phyloP scores from a whole-genome alignment of 1,284 basidiomycete genomes.

The Pseudozyma sp. region DNA sequence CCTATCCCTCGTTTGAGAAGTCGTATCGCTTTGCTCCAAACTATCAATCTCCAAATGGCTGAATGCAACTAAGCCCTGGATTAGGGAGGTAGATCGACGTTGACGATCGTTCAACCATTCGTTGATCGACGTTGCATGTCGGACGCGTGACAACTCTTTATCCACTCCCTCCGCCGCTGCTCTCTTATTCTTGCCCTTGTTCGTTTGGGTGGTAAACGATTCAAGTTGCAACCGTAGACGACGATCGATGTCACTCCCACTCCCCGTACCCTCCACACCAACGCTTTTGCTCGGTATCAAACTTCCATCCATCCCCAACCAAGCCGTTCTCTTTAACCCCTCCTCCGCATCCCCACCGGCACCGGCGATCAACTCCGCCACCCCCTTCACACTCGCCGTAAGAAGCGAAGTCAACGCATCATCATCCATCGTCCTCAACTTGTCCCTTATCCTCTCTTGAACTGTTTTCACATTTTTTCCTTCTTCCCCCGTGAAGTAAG shows the following conservation, averaged over 20 bases:
- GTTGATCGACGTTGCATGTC: slow-evolving; percentile 12
- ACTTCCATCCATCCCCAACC: slow-evolving; percentile 1
- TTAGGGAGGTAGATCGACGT: slow-evolving; percentile 5
- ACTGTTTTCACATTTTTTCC: neutral
- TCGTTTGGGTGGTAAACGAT: too few relatives aligned
- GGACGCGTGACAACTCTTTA: neutral
- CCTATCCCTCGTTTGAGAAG: neutral
- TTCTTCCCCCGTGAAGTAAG: slow-evolving; percentile 10
- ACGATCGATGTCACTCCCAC: slow-evolving; percentile 35
- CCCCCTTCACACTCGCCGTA: neutral
- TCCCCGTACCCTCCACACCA: slow-evolving; percentile 33
- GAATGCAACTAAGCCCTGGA: slow-evolving; percentile 13
- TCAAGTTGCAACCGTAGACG: neutral
- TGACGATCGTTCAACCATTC: slow-evolving; percentile 25
- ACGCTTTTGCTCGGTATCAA: slow-evolving; percentile 33
- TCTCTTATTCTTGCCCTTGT: neutral
- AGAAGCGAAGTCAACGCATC: slow-evolving; percentile 35
- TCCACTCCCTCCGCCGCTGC: neutral
- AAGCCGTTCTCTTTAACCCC: neutral
- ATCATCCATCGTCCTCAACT: slow-evolving; percentile 31
- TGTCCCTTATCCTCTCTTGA: slow-evolving; percentile 11
- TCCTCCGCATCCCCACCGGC: neutral
- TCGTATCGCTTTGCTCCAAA: slow-evolving; percentile 10
- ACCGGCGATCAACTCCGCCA: slow-evolving; percentile 5
- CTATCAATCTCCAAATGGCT: slow-evolving; percentile 21